phyloP scores from a whole-genome alignment of 345 rosid species.

The Nasturtium officinale region DNA sequence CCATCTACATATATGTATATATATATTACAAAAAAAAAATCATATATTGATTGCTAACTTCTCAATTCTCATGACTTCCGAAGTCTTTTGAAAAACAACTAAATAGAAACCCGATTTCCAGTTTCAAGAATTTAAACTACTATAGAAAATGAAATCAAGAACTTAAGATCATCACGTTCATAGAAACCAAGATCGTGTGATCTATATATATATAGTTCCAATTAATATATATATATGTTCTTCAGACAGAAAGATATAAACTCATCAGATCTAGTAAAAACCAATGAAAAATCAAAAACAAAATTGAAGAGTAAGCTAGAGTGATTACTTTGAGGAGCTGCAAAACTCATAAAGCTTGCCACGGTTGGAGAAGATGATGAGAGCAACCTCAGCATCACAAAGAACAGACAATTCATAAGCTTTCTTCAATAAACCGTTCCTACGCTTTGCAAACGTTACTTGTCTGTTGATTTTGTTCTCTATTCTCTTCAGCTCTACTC shows the following conservation, averaged over 20 bases:
- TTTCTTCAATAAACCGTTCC: conserved; percentile 94
- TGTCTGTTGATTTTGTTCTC: conserved; percentile 99
- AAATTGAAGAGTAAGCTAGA: conserved; percentile 7
- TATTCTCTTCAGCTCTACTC: conserved; percentile 98
- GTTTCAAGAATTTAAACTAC: background rate
- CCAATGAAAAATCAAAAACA: background rate
- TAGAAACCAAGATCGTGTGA: conserved; percentile 28
- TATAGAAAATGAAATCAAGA: background rate
- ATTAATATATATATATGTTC: background rate
- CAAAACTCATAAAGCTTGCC: conserved; percentile 98
- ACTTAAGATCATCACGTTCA: conserved; percentile 1
- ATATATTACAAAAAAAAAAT: background rate
- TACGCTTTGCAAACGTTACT: conserved; percentile 95
- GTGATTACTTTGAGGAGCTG: conserved; percentile 69
- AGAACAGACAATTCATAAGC: conserved; percentile 94
- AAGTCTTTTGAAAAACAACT: background rate
- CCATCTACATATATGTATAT: background rate
- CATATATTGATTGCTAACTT: conserved; percentile 14
- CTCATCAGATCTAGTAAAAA: conserved; percentile 26
- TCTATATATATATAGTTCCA: background rate
- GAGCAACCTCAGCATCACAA: conserved; percentile 97
- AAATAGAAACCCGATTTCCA: conserved; percentile 24
- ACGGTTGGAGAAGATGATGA: conserved; percentile 92
- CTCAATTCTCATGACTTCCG: background rate
- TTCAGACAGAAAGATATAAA: conserved; percentile 19